Percentiles rank a stretch among this genome's conserved stretches.
Conservation (phyloP, 306 rosid species). For the Cotoneaster glaucophyllus region DNA sequence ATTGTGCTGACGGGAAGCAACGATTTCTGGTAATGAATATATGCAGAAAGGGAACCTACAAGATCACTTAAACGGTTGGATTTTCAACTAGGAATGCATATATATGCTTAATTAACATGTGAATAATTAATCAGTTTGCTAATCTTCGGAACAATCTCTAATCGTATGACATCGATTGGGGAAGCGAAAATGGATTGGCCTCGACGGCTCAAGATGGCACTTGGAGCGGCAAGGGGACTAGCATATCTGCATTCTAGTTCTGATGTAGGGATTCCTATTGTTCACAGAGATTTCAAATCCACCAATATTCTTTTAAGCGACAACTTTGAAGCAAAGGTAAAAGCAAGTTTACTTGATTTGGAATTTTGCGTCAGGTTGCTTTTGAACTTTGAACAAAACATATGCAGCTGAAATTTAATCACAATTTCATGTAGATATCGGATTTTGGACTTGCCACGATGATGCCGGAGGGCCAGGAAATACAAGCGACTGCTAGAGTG, state of each 20-base stretch:
- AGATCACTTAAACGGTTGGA: constrained; percentile 79
- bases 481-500: constrained; percentile 70
- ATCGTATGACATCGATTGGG: constrained; percentile 41
- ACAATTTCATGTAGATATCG: constrained; percentile 48
- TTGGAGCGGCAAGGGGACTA: constrained; percentile 89
- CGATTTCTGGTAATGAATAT: constrained; percentile 80
- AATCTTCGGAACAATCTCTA: constrained; percentile 15
- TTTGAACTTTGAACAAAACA: neutral
- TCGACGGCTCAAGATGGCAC: constrained; percentile 68
- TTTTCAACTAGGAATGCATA: constrained; percentile 7
- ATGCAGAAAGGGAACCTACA: constrained; percentile 89
- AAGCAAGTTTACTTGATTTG: neutral
- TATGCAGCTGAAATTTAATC: neutral
- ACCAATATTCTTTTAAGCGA: constrained; percentile 75
- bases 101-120: neutral
- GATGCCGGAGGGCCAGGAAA: constrained; percentile 92
- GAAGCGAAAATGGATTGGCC: constrained; percentile 78
- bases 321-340: constrained; percentile 81
- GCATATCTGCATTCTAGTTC: constrained; percentile 80
- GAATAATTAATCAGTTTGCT: neutral
- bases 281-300: constrained; percentile 87
- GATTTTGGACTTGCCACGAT: constrained; percentile 95
- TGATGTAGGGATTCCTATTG: constrained; percentile 74
- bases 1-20: constrained; percentile 94
- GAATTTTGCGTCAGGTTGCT: neutral